Evolutionary conservation across 1,139 yeast genomes (phyloP).

Genomic region (Kodamaea ohmeri): DNA sequence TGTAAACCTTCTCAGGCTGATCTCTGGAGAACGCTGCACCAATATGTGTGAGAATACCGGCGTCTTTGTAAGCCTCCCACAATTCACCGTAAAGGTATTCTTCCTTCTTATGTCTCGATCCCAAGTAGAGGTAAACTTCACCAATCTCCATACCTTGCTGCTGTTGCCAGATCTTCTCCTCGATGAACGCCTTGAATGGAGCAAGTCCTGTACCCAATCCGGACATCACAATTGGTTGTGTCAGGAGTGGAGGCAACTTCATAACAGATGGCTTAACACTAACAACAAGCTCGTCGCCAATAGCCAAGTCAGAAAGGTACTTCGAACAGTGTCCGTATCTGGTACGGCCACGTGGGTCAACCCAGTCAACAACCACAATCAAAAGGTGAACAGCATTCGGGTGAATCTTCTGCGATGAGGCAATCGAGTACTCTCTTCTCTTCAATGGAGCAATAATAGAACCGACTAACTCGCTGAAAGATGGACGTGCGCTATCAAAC

Average conservation of each 20-base stretch:
- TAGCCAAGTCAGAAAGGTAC: constrained; percentile 70
- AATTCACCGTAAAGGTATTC: constrained; percentile 95
- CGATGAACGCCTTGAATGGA: constrained; percentile 96
- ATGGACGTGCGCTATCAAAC: constrained; percentile 81
- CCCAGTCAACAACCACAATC: constrained; percentile 96
- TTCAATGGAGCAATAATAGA: constrained; percentile 78
- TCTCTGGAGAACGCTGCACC: constrained; percentile 99
- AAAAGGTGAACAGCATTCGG: constrained; percentile 88
- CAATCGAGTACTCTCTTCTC: constrained; percentile 98
- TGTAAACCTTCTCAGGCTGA: constrained; percentile 91
- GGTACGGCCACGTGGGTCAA: constrained; percentile 78
- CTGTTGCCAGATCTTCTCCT: constrained; percentile 92
- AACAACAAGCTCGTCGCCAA: constrained; percentile 88
- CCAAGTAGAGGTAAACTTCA: constrained; percentile 81
- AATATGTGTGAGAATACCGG: constrained; percentile 87
- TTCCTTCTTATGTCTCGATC: constrained; percentile 94
- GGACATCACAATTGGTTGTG: constrained; percentile 92
- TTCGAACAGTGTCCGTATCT: constrained; percentile 95
- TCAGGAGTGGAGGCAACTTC: constrained; percentile 86
- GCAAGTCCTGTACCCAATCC: constrained; percentile 98
- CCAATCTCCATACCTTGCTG: constrained; percentile 89
- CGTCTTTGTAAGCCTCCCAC: constrained; percentile 94
- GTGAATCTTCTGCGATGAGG: constrained; percentile 91
- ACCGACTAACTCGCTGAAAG: constrained; percentile 66
- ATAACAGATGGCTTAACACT: constrained; percentile 95